These are phyloP conservation scores for Metschnikowia borealis DNA, from an alignment of 805 yeast genomes.

Conservation along the genomic window DNA sequence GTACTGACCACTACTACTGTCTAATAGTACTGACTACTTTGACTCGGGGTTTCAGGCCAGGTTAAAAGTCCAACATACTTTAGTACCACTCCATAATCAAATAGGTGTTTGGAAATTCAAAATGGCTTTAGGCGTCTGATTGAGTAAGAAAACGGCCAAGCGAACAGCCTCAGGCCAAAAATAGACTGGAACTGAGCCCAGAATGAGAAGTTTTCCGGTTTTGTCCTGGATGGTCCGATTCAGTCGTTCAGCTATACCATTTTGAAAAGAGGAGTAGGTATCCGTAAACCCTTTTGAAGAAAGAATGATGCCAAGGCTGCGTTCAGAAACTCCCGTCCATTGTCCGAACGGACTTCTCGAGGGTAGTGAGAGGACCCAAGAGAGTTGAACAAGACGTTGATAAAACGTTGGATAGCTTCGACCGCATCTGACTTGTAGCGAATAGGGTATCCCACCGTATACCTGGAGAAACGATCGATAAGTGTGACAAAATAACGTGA, in stretches of 20 bases:
- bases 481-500: neutral
- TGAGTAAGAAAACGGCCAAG: too few species aligned
- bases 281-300: neutral
- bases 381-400: neutral
- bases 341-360: neutral
- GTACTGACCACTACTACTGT: too few species aligned
- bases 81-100: too few species aligned
- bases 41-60: too few species aligned
- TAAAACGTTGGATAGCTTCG: neutral
- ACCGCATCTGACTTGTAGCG: neutral
- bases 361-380: neutral
- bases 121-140: too few species aligned
- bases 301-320: neutral
- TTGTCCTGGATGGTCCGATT: too few species aligned
- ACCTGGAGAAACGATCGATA: neutral
- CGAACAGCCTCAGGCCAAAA: too few species aligned
- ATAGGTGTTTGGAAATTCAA: too few species aligned
- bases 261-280: neutral
- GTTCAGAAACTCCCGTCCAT: neutral
- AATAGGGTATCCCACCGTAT: neutral
- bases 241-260: neutral
- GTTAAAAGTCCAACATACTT: too few species aligned
- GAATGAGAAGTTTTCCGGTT: too few species aligned
- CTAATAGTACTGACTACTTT: too few species aligned
- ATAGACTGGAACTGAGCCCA: too few species aligned